A percentile compares a stretch with the other conserved stretches of the same genome.
phyloP scores from a whole-genome alignment of 352 stramenopile genomes.

The Phytophthora europaea region DNA sequence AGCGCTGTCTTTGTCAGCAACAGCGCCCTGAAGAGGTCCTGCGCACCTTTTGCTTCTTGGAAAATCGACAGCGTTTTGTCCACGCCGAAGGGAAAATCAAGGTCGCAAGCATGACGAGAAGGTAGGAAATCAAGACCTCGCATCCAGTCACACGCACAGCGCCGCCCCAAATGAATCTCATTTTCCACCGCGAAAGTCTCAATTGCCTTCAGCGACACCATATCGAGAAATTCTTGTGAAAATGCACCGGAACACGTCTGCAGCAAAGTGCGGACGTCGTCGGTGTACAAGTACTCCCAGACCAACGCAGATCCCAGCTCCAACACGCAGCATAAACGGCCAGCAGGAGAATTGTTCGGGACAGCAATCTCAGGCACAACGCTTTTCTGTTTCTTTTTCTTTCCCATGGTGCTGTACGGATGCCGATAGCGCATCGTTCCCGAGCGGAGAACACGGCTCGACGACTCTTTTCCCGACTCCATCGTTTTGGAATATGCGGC shows the following conservation, averaged over 20 bases:
- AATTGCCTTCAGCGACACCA: not conserved
- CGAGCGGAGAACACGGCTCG: not conserved
- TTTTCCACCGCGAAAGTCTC: not conserved
- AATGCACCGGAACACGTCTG: not conserved
- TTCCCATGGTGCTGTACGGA: not conserved
- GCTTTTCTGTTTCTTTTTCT: not conserved
- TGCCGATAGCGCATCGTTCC: not conserved
- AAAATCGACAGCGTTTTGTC: not conserved
- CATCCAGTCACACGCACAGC: constrained; percentile 1
- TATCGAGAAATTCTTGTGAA: not conserved
- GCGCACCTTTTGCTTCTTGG: not conserved
- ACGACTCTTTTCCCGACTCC: not conserved
- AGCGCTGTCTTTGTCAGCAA: not conserved
- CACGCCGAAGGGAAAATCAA: not conserved
- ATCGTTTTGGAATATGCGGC: not conserved
- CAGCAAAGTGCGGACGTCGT: not conserved
- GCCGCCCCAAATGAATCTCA: not conserved
- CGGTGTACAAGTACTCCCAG: not conserved
- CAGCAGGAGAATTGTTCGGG: not conserved
- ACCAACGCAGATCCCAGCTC: constrained; percentile 2
- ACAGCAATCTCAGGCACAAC: not conserved
- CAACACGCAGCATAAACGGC: not conserved
- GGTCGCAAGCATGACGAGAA: not conserved
- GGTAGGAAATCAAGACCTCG: not conserved
- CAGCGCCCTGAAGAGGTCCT: not conserved